These are phyloP conservation scores for Diplodia corticola DNA, from an alignment of 2,329 filamentous ascomycete genomes.

Conservation along the genomic window DNA sequence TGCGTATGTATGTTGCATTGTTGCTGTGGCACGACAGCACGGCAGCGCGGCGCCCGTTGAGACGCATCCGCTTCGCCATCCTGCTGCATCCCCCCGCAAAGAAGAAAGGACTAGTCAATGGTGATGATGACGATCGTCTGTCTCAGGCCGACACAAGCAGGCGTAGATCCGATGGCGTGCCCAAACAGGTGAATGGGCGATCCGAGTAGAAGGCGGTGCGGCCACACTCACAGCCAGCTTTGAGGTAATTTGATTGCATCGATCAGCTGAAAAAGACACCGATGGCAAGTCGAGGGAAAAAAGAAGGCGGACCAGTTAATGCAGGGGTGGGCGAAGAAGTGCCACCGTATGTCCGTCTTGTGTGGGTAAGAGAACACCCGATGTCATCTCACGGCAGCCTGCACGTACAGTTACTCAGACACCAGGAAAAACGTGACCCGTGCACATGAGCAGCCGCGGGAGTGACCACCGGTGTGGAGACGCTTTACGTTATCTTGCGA, in stretches of 20 bases:
- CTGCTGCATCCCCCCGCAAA: background rate
- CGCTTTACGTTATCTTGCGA: background rate
- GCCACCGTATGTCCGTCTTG: background rate
- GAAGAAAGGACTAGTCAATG: background rate
- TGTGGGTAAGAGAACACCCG: background rate
- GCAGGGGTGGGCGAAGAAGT: background rate
- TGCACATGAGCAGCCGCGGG: background rate
- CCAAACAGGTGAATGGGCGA: background rate
- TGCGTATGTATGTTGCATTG: background rate
- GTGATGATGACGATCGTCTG: background rate
- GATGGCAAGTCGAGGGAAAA: background rate
- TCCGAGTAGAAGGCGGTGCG: background rate
- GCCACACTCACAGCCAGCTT: background rate
- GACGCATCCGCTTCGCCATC: background rate
- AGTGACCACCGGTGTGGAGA: background rate
- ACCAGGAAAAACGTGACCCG: background rate
- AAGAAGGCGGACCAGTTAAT: background rate
- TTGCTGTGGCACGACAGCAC: background rate
- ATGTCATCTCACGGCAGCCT: background rate
- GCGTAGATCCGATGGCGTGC: background rate
- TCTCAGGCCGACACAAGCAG: background rate
- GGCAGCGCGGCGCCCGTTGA: background rate
- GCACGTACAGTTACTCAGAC: conserved; percentile 2
- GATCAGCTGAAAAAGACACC: background rate
- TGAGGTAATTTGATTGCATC: background rate